Conservation (phyloP, 169 alveolate genomes). For the Plasmodium gonderi region DNA sequence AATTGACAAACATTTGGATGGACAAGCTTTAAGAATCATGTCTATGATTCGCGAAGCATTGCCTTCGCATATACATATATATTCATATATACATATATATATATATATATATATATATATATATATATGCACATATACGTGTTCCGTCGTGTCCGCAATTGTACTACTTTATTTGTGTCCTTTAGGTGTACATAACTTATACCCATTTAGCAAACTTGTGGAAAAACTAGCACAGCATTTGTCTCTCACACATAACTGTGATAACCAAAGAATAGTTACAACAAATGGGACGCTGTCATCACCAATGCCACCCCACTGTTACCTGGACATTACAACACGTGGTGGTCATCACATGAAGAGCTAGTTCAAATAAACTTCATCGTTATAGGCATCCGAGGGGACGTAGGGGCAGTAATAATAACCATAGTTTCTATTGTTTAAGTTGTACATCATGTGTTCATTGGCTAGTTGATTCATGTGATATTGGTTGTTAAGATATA, state of each 20-base stretch:
- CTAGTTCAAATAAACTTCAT: constrained; percentile 55
- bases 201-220: not conserved
- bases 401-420: constrained; percentile 46
- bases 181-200: not conserved
- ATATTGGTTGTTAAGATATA: constrained; percentile 44
- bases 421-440: constrained; percentile 52
- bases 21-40: not conserved
- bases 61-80: not conserved
- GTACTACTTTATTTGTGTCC: not conserved
- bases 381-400: constrained; percentile 12
- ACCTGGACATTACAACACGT: not conserved
- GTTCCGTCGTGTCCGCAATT: not conserved
- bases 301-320: not conserved
- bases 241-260: not conserved
- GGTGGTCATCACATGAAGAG: not conserved
- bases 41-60: not conserved
- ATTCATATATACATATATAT: not conserved
- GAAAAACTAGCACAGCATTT: not conserved
- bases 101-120: not conserved
- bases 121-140: not conserved
- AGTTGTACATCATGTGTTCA: constrained; percentile 50
- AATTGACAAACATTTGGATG: not conserved
- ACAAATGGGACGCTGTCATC: not conserved
- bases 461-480: constrained; percentile 40
- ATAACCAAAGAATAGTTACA: not conserved